Base-by-base conservation (phyloP, 2,329 filamentous ascomycete species). In the Phoma sp. region DNA sequence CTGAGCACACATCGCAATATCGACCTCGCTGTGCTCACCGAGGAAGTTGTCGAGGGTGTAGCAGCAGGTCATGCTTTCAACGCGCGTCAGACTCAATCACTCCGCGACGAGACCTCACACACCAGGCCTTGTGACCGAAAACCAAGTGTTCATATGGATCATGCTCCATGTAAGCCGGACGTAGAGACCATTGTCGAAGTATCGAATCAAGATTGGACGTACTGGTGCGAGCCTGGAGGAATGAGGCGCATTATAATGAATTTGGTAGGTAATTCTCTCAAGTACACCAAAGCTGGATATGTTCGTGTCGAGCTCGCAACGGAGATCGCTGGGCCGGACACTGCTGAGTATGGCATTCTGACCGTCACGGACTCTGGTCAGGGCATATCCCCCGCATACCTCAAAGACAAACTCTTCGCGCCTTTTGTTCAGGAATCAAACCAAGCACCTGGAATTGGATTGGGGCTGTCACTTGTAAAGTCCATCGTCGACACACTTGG, bases 1-100 rank as follows among this genome's bases (percentile, higher is more conserved):
- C 55, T 76, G 17, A 75, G 72, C 45, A 67, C 73, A 29, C 72
- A 72, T 6, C 67, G 70, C 9, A 61, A 70, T 19, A 60, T 79
- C 0, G 77, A 82, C 52, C 65, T 84, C 0, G 76, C 78, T 15
- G 70, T 78, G 2, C 60, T 84, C 10, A 77, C 78, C 1, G 82
- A 84, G 62, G 81, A 84, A 52, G 81, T 81, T 0, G 76, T 84
- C 3, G 81, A 84, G 57, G 80, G 82, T 2, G 80, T 84, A 6
- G 80, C 73, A 63, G 72, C 76, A 36, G 82, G 82, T 0, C 79
- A 83, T 31, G 63, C 70, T 2, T 76, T 75, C 62, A 69, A 69
- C 46, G 70, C 69, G 38, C 55, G 64, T 9, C 51, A 59, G 9
- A 66, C 24, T 21, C 27, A 33, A 38, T 12, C 43, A 44, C 19